Conservation (phyloP, 2,329 filamentous ascomycete species). For the Fusarium udum region DNA sequence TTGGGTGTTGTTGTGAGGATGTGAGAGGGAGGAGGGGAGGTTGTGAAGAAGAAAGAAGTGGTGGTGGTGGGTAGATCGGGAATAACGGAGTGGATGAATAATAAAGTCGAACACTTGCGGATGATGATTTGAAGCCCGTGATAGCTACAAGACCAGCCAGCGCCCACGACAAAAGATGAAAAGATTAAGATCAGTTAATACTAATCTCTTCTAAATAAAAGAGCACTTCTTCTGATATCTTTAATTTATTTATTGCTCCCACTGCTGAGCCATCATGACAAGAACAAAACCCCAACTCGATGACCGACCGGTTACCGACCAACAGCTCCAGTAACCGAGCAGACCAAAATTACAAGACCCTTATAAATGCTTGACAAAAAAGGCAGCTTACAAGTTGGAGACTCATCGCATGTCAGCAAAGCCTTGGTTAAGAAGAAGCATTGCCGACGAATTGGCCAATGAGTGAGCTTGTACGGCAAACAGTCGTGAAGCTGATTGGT, state of each 20-base stretch:
- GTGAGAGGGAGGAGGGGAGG: not conserved
- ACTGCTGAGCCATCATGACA: not conserved
- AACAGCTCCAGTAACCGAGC: constrained; percentile 21
- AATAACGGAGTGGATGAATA: constrained; percentile 39
- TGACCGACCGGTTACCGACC: constrained; percentile 36
- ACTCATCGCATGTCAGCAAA: constrained; percentile 17
- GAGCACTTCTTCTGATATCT: accelerated
- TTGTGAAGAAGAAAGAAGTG: not conserved
- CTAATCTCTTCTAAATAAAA: accelerated
- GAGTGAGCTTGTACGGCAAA: constrained; percentile 25
- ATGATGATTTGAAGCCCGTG: constrained; percentile 12
- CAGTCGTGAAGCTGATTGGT: constrained; percentile 21
- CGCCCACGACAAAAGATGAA: not conserved
- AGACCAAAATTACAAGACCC: not conserved
- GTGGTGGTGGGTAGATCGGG: constrained; percentile 3
- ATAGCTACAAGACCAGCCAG: not conserved
- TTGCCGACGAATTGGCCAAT: constrained; percentile 48
- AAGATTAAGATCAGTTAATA: not conserved
- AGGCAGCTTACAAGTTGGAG: not conserved
- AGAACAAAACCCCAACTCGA: constrained; percentile 9
- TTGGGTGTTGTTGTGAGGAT: not conserved
- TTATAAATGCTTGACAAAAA: constrained; percentile 17
- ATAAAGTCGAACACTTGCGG: constrained; percentile 17
- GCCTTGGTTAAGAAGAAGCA: constrained; percentile 43
- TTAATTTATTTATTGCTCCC: not conserved